These are phyloP conservation scores for Ceratocystis lukuohia DNA, from an alignment of 2,329 filamentous ascomycete genomes.

Conservation along the genomic window DNA sequence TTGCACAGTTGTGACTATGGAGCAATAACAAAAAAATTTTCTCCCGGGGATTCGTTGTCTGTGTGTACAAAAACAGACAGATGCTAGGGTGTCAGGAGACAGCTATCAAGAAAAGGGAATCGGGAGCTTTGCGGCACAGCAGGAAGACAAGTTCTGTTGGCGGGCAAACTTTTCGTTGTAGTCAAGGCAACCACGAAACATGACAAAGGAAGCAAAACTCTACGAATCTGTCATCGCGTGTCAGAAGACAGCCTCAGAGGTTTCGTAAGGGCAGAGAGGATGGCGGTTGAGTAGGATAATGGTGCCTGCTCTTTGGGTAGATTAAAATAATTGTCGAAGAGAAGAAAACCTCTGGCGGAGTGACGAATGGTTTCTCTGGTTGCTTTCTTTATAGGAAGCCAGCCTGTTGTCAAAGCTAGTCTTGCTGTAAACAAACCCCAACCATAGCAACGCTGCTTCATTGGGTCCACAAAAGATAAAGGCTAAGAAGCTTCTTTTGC, in stretches of 20 bases:
- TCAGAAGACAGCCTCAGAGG: neutral
- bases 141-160: neutral
- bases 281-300: neutral
- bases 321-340: no score
- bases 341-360: no score
- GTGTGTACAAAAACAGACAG: neutral
- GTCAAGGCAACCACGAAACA: neutral
- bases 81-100: neutral
- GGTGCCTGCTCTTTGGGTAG: no score
- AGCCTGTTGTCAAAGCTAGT: neutral
- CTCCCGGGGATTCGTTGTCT: neutral
- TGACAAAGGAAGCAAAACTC: neutral
- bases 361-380: neutral
- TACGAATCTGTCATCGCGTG: neutral
- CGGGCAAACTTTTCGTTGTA: neutral
- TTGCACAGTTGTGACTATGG: no score
- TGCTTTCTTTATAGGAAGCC: neutral
- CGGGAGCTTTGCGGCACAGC: neutral
- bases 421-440: neutral
- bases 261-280: neutral
- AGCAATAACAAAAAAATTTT: neutral
- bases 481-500: neutral
- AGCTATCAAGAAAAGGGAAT: neutral
- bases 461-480: neutral
- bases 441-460: neutral